Conservation (phyloP, 768 basidiomycete species). For the Pisolithus orientalis region DNA sequence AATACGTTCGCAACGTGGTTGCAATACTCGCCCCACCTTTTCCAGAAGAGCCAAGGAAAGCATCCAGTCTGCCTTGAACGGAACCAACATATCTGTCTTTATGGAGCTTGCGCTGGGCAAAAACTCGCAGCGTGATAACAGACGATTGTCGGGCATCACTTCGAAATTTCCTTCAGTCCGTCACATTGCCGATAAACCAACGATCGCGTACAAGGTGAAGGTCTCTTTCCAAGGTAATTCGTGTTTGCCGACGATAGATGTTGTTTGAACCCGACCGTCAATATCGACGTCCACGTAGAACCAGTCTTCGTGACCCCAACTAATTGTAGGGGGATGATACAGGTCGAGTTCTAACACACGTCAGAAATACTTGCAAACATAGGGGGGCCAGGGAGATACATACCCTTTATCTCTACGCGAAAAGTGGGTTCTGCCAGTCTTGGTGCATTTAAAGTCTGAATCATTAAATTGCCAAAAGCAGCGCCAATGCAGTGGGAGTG, state of each 20-base stretch:
- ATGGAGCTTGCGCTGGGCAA: conserved; percentile 3
- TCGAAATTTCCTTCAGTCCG: background rate
- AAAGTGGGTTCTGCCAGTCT: background rate
- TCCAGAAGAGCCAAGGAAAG: background rate
- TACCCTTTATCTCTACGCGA: background rate
- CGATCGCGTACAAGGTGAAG: conserved; percentile 1
- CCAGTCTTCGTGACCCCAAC: conserved; percentile 1
- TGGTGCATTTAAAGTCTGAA: background rate
- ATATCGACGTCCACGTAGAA: conserved; percentile 3
- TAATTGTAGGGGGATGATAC: background rate
- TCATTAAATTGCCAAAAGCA: background rate
- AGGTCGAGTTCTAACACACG: background rate
- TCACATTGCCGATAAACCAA: no score
- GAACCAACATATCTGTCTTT: conserved; percentile 4
- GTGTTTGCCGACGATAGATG: background rate
- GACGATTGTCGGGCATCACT: conserved; percentile 3
- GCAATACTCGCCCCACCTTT: background rate
- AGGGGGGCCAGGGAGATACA: background rate
- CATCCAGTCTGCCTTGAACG: background rate
- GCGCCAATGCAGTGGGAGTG: background rate
- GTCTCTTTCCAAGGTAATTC: conserved; percentile 2
- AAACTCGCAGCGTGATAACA: conserved; percentile 3
- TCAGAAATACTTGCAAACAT: background rate
- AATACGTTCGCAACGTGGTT: background rate
- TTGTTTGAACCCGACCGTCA: background rate